Base-by-base conservation (phyloP, 2,329 filamentous ascomycete genomes). In the Fusarium miscanthi region DNA sequence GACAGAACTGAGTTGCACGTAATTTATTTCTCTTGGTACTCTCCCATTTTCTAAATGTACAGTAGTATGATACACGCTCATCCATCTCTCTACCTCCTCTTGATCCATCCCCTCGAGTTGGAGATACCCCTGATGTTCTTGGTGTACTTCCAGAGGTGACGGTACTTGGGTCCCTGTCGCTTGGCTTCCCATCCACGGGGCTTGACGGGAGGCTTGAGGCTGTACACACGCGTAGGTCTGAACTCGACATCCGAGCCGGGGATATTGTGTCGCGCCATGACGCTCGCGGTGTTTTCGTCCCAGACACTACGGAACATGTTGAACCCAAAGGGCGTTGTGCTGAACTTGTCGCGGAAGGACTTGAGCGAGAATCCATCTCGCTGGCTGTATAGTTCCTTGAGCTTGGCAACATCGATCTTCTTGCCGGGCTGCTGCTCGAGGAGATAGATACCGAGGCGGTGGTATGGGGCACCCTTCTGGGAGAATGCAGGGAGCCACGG, bases 391-490 rank as follows among this genome's bases (percentile, higher is more conserved):
- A 85, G 81, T 74, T 87, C 83, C 77, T 86, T 87, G 46, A 94
- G 83, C 64, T 85, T 83, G 42, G 84, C 84, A 31, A 88, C 82
- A 77, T 94, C 89, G 72, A 94, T 79, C 40, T 62, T 75, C 70
- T 87, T 77, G 59, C 87, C 89, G 59, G 90, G 84, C 57, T 88
- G 85, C 82, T 99, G 96, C 84, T 97, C 90, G 54, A 98, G 86
- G 27, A 99, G 85, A 80, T 96, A 92, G 67, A 98, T 84, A 52
- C 92, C 91, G 60, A 98, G 86, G 58, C 96, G 93, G 83, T 98
- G 96, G 84, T 98, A 98, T 3, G 93, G 93, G 5, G 92, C 89
- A 63, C 96, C 96, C 85, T 96, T 97, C 80, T 97, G 93, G 2
- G 94, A 91, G 79, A 93, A 94, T 3, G 96, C 92, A 2, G 95